Conservation (phyloP, 176 grass and related monocot genomes). For the Sorghum bicolor region DNA sequence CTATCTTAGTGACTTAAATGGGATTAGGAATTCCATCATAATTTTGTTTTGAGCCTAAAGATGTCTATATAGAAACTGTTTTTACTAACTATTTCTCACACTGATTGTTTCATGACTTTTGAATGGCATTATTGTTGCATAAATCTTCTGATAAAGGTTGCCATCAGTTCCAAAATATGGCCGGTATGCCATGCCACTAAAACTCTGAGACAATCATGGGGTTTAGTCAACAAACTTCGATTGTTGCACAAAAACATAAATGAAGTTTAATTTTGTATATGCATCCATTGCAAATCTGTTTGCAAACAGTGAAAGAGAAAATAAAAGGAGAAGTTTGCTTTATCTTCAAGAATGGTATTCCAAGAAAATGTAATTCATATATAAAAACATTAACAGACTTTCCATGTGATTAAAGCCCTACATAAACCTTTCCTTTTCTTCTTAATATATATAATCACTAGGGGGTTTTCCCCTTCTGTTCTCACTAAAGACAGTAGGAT, state of each 20-base stretch:
- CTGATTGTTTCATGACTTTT: not conserved
- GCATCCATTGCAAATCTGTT: not conserved
- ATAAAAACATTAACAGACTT: not conserved
- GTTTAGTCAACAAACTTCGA: not conserved
- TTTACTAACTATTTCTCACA: not conserved
- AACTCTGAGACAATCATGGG: too few relatives aligned
- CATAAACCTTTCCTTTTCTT: too few relatives aligned
- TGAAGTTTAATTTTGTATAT: not conserved
- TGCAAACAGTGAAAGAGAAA: not conserved
- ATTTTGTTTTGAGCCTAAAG: not conserved
- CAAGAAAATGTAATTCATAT: too few relatives aligned
- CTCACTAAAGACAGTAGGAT: too few relatives aligned
- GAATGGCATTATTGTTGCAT: not conserved
- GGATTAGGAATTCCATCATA: too few relatives aligned
- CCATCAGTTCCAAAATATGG: not conserved
- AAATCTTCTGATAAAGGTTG: not conserved
- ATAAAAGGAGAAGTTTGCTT: not conserved
- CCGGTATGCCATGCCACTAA: not conserved
- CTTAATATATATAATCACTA: too few relatives aligned
- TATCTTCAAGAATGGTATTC: not conserved
- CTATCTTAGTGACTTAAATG: too few relatives aligned
- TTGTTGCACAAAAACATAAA: not conserved
- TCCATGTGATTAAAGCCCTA: not conserved
- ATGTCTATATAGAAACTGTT: too few relatives aligned
- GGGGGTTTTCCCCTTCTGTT: too few relatives aligned